phyloP scores from a whole-genome alignment of 345 rosid genomes.

The Chamaenerion angustifolium region DNA sequence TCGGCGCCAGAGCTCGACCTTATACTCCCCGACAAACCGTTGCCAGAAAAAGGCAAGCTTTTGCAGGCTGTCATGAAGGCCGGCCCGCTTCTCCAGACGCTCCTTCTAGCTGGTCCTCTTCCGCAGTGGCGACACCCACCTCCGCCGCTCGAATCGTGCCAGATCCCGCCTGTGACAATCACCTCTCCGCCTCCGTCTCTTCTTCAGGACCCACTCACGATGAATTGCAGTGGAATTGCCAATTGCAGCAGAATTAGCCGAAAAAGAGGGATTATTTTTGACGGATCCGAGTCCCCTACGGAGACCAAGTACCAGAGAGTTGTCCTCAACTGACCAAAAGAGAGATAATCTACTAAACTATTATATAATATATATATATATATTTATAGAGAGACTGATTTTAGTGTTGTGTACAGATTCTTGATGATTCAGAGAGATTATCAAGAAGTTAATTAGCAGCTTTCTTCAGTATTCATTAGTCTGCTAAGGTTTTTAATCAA shows the following conservation, averaged over 20 bases:
- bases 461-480: no score
- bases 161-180: constrained; percentile 81
- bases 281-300: constrained; percentile 40
- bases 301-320: constrained; percentile 50
- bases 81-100: constrained; percentile 83
- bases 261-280: constrained; percentile 37
- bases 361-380: constrained; percentile 12
- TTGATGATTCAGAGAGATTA: constrained; percentile 3
- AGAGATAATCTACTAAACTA: constrained; percentile 6
- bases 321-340: constrained; percentile 37
- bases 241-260: constrained; percentile 43
- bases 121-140: constrained; percentile 98
- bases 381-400: constrained; percentile 16
- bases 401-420: constrained; percentile 30
- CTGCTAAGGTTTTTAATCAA: constrained; percentile 3
- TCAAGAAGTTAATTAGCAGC: no score
- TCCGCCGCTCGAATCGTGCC: constrained; percentile 79
- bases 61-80: constrained; percentile 90
- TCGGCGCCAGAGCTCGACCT: constrained; percentile 13
- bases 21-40: constrained; percentile 51
- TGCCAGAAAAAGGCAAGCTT: constrained; percentile 95
- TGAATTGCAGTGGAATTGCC: constrained; percentile 12
- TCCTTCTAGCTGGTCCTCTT: constrained; percentile 83
- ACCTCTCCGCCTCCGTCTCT: constrained; percentile 36
- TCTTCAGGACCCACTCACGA: constrained; percentile 25